Evolutionary conservation across 805 yeast genomes (phyloP), one percentile per base, ranked within the genome.

Genomic region (Saturnispora halmiae): DNA sequence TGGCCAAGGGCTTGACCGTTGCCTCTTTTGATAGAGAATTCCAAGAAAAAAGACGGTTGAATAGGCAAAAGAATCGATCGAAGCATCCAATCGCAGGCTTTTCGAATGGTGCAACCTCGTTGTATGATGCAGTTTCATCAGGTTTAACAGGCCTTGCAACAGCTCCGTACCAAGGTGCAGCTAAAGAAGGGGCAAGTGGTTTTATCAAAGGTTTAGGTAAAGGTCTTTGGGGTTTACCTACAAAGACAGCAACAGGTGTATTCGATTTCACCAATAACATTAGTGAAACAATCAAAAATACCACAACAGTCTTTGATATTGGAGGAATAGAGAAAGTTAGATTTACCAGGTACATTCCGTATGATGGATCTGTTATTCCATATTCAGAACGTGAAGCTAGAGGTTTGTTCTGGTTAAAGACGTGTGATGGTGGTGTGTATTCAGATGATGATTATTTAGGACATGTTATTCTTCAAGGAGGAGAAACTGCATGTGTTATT

Each of bases 221-320:
- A 53, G 99, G 98, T 10, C 55, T 94, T n/a, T 75, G 92, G 42
- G 98, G 98, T 0, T 63, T 94, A 24, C 98, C 99, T 0, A 88
- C 98, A 0, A 92, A 92, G 65, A 85, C 97, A 0, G 95, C 96
- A 0, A 87, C 90, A 50, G 99, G 99, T 10, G 58, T 92, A 19
- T 79, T 92, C 49, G 99, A 92, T 56, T 67, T 94, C 47, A 95
- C 97, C 1, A 82, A 83, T 40, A 90, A 85, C 59, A 79, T 92
- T 28, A 79, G 95, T 63, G 96, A 88, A 56, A 97, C 97, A 21
- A 87, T 94, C 36, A 72, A 88, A 45, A 88, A 81, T 56, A 84
- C 96, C 0, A 86, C 99, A 0, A 84, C 95, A 0, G 90, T 83
- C 1, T 81, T 86, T 56, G 95, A 86, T 56, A 75, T 72, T 3